A percentile compares a stretch with the other conserved stretches of the same genome.
These are phyloP conservation scores for Cenchrus americanus DNA, from an alignment of 176 grass and related monocot species.

Conservation along the genomic window DNA sequence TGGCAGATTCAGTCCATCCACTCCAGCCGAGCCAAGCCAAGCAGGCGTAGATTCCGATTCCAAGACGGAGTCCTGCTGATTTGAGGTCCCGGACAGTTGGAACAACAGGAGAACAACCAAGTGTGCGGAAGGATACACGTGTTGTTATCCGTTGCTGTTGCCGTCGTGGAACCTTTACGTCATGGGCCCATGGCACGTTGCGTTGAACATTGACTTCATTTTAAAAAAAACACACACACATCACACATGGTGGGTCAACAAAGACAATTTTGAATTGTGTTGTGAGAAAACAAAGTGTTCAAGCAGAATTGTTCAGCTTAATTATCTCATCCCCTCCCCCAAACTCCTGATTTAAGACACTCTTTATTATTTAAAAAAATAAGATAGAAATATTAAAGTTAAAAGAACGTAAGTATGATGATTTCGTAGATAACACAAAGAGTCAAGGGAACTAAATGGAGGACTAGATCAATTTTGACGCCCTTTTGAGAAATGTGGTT, in stretches of 20 bases:
- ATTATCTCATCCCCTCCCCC: too few relatives aligned
- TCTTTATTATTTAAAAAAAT: background rate
- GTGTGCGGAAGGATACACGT: background rate
- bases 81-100: background rate
- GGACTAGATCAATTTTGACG: background rate
- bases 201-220: background rate
- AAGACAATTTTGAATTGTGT: background rate
- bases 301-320: too few relatives aligned
- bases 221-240: background rate
- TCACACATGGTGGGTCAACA: background rate
- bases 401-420: background rate
- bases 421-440: background rate
- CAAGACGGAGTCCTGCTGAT: background rate
- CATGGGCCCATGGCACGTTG: background rate
- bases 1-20: background rate
- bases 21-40: background rate
- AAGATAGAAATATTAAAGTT: background rate
- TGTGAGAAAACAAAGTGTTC: too few relatives aligned
- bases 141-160: background rate
- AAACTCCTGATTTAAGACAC: background rate
- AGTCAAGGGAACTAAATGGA: background rate
- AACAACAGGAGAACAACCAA: background rate
- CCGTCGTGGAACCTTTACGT: background rate
- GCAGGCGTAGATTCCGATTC: background rate
- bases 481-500: background rate